These are phyloP conservation scores for Zalaria obscura DNA, from an alignment of 2,329 filamentous ascomycete species.

Conservation along the genomic window DNA sequence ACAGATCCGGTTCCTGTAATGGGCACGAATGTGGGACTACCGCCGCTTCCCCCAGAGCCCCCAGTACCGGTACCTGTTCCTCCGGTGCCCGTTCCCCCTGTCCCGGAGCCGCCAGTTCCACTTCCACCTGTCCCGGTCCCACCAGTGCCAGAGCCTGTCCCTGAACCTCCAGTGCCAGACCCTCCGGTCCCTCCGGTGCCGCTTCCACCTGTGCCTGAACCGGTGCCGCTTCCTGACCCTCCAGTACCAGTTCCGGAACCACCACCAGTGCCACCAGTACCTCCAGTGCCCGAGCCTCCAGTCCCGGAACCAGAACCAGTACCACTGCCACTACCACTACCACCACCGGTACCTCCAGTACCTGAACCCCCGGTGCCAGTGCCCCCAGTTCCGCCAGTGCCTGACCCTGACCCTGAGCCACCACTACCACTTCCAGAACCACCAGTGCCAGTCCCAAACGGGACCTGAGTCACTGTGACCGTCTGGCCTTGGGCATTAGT, in stretches of 20 bases:
- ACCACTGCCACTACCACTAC: conserved; percentile 1
- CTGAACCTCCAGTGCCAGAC: not conserved
- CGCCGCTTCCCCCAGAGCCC: not conserved
- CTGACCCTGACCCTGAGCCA: too few species aligned
- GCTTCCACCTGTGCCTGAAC: not conserved
- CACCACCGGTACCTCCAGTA: conserved; percentile 1
- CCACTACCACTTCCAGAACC: too few species aligned
- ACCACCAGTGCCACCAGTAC: conserved; percentile 1
- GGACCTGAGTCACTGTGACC: too few species aligned
- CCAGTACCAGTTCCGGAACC: not conserved
- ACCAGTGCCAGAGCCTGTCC: not conserved
- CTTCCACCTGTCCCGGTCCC: not conserved
- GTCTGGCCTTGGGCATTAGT: too few species aligned
- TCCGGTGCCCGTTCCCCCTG: not conserved
- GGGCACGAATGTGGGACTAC: too few species aligned
- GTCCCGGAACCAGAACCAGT: conserved; percentile 1
- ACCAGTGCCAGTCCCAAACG: too few species aligned
- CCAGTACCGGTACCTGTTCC: not conserved
- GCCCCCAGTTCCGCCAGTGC: conserved; percentile 1
- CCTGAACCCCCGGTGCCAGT: conserved; percentile 1
- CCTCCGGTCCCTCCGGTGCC: not conserved
- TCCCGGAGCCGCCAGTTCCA: not conserved
- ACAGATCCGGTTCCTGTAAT: not conserved
- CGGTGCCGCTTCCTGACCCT: not conserved
- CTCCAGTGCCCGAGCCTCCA: conserved; percentile 4